Conservation (phyloP, 2,329 filamentous ascomycete species). For the Ophiosphaerella korrae region DNA sequence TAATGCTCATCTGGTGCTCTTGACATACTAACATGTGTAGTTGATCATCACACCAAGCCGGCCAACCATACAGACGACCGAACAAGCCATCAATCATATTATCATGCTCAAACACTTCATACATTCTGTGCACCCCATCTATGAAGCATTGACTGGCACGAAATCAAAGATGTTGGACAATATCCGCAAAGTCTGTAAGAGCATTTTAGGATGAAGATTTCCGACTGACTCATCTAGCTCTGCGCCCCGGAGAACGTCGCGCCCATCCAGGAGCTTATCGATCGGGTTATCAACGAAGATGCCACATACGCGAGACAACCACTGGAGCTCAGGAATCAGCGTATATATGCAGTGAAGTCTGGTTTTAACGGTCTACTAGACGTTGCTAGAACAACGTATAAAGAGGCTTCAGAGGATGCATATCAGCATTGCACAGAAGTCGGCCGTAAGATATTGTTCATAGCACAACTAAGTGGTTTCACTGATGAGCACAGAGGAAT, state of each 20-base stretch:
- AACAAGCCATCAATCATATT: constrained; percentile 84
- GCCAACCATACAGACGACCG: constrained; percentile 68
- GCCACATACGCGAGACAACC: constrained; percentile 78
- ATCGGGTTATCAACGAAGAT: constrained; percentile 76
- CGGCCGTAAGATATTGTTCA: constrained; percentile 56
- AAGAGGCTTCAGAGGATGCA: constrained; percentile 81
- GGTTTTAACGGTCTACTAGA: constrained; percentile 86
- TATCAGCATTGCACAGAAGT: constrained; percentile 72
- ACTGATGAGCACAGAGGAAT: constrained; percentile 42
- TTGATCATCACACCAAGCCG: constrained; percentile 77
- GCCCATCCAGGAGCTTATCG: constrained; percentile 68
- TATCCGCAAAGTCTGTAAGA: constrained; percentile 62
- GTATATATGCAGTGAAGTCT: constrained; percentile 87
- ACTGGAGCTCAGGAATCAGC: constrained; percentile 85
- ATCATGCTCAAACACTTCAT: constrained; percentile 86
- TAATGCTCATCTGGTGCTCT: background rate
- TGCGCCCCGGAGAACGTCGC: constrained; percentile 68
- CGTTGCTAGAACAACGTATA: constrained; percentile 86
- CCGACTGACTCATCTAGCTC: constrained; percentile 47
- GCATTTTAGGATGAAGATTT: too few species aligned
- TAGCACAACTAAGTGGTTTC: too few species aligned
- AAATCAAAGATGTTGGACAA: constrained; percentile 67
- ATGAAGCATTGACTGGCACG: constrained; percentile 69
- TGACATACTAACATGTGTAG: constrained; percentile 40
- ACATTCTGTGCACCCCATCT: constrained; percentile 68